Conservation (phyloP, 352 stramenopile species). For the Phytophthora ohioensis region DNA sequence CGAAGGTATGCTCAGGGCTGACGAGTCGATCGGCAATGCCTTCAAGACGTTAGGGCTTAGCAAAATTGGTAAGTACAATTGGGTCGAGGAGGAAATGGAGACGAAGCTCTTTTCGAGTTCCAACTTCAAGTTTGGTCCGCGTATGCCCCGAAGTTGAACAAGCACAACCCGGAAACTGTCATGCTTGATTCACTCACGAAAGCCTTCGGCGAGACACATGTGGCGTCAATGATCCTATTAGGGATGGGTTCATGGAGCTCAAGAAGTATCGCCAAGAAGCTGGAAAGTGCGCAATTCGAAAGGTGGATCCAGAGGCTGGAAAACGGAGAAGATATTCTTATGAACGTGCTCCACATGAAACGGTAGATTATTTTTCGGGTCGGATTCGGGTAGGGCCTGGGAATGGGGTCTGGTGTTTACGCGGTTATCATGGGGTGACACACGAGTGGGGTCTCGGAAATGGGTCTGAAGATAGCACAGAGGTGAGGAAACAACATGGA, state of each 20-base stretch:
- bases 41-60: conserved; percentile 1
- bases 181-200: conserved; percentile 6
- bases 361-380: too few species aligned
- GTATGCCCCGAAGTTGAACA: neutral
- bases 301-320: too few species aligned
- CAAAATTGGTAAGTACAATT: neutral
- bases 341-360: too few species aligned
- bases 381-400: too few species aligned
- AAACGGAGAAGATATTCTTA: too few species aligned
- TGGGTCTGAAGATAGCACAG: too few species aligned
- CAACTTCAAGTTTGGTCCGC: conserved; percentile 4
- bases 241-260: neutral
- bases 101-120: neutral
- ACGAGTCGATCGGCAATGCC: neutral
- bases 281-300: too few species aligned
- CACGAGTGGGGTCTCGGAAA: too few species aligned
- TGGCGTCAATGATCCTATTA: conserved; percentile 1
- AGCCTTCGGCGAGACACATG: neutral
- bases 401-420: too few species aligned
- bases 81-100: neutral
- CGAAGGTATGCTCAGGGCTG: neutral
- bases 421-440: too few species aligned
- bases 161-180: neutral
- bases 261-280: too few species aligned
- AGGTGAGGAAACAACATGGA: too few species aligned